phyloP scores from a whole-genome alignment of 768 basidiomycete species.

The Daedaleopsis sinensis region DNA sequence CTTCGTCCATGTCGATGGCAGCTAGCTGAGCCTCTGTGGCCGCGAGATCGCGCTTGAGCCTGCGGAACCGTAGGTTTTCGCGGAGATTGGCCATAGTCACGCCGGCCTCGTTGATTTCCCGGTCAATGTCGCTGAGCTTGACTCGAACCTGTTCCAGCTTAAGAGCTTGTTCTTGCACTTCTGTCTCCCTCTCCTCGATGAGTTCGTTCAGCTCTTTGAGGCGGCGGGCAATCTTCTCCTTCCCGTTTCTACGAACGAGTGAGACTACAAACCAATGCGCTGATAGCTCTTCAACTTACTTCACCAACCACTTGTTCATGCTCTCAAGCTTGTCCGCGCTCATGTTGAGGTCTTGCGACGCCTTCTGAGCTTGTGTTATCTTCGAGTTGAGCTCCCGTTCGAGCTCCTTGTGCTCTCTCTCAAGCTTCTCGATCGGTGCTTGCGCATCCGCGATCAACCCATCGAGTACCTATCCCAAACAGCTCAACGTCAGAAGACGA shows the following conservation, averaged over 20 bases:
- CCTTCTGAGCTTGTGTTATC: slow-evolving; percentile 53
- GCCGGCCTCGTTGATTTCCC: slow-evolving; percentile 78
- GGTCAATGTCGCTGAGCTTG: slow-evolving; percentile 62
- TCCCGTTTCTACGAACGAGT: slow-evolving; percentile 60
- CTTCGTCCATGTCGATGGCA: slow-evolving; percentile 79
- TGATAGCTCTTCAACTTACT: slow-evolving; percentile 44
- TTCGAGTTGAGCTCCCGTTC: slow-evolving; percentile 54
- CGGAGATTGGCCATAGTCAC: slow-evolving; percentile 70
- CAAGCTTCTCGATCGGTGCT: slow-evolving; percentile 65
- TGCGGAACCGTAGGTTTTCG: slow-evolving; percentile 82
- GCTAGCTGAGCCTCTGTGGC: slow-evolving; percentile 73
- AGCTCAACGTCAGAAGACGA: background rate
- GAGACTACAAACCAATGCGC: background rate
- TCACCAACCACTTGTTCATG: slow-evolving; percentile 65
- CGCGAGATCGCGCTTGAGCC: slow-evolving; percentile 65
- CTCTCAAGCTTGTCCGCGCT: slow-evolving; percentile 62
- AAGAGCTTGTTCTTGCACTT: slow-evolving; percentile 45
- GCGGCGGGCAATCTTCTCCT: slow-evolving; percentile 62
- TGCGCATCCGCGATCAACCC: slow-evolving; percentile 59
- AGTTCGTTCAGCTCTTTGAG: slow-evolving; percentile 61
- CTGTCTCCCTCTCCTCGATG: slow-evolving; percentile 50
- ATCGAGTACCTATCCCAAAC: slow-evolving; percentile 58
- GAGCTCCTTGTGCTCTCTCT: slow-evolving; percentile 51
- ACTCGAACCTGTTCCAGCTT: slow-evolving; percentile 45
- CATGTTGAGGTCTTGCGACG: slow-evolving; percentile 66